Base-by-base conservation (phyloP, 148 eudicot genomes). In the Fagopyrum homotropicum region DNA sequence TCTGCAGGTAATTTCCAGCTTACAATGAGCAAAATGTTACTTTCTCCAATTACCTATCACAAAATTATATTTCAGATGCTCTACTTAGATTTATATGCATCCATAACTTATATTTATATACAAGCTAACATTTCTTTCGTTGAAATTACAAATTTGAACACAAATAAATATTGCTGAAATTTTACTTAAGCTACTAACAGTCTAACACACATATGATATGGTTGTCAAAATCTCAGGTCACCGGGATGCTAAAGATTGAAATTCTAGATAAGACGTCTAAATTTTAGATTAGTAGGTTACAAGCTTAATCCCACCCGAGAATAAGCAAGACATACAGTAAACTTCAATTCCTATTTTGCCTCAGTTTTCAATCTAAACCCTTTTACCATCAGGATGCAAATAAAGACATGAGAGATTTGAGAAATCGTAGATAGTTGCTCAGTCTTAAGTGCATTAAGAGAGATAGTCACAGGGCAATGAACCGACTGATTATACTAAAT, bases 1-100 rank as follows among this genome's bases (percentile, higher is more conserved):
- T 92, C 99, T 96, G 89, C 71, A 80, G 8, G 72, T 45, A 19
- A 26, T 15, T 30, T 17, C 16, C 54, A 66, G 46, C 9, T 63
- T 14, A 16, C 14, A 11, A 29, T 66, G 40, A 50, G 50, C 52
- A 14, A 56, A 49, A 10, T 5, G n/a, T 6, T 35, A 9, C 15
- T 7, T 70, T 70, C 46, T 69, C 45, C 44, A 17, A 15, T 30
- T 30, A 66, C 9, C 15, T 29, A 35, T 66, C 46, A 44, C 72
- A 45, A 69, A 43, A 22, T 22, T 22, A 22, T 22, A 22, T 22
- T 22, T 22, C 26, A 22, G 26, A 22, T 22, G 26, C 26, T 22
- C 26, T 22, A 22, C 26, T 22, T 22, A 22, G 26, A 22, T 22
- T 22, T 22, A 22, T 22, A 22, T 22, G 26, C 26, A 22, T 22